Percentiles rank a stretch among this genome's conserved stretches.
phyloP scores from a whole-genome alignment of 192 early-diverging fungal species.

The Coemansia sp. region DNA sequence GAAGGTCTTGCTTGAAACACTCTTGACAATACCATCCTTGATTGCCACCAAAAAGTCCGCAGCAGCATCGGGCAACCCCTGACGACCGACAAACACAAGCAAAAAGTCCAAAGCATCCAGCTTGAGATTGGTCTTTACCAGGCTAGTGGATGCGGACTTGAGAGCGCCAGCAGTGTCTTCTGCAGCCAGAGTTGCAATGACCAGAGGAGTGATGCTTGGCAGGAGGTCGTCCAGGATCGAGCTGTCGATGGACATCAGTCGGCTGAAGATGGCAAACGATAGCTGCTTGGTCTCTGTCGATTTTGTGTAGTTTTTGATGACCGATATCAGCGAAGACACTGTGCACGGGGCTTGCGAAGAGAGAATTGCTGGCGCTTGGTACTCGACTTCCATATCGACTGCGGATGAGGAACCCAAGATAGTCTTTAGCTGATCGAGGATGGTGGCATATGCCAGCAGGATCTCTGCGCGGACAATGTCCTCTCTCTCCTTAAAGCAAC shows the following conservation, averaged over 20 bases:
- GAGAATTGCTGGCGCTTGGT: slow-evolving; percentile 11
- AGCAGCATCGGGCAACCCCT: slow-evolving; percentile 14
- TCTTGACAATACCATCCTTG: slow-evolving; percentile 19
- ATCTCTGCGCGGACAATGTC: slow-evolving; percentile 51
- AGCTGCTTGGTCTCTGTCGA: slow-evolving; percentile 53
- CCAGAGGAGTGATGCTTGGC: slow-evolving; percentile 13
- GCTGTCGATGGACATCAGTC: slow-evolving; percentile 16
- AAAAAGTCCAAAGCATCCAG: slow-evolving; percentile 46
- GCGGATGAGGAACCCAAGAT: not conserved
- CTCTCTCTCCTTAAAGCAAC: slow-evolving; percentile 41
- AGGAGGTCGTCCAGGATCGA: slow-evolving; percentile 27
- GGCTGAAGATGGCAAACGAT: slow-evolving; percentile 30
- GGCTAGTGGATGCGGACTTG: slow-evolving; percentile 32
- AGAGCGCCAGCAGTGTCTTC: slow-evolving; percentile 33
- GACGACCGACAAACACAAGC: slow-evolving; percentile 16
- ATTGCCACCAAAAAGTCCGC: slow-evolving; percentile 17
- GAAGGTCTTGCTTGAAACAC: slow-evolving; percentile 29
- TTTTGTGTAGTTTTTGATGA: slow-evolving; percentile 32
- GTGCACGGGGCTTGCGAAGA: slow-evolving; percentile 24
- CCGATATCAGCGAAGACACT: slow-evolving; percentile 27
- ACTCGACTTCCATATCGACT: slow-evolving; percentile 26
- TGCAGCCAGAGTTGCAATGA: slow-evolving; percentile 24
- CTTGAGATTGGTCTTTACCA: slow-evolving; percentile 44
- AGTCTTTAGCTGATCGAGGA: slow-evolving; percentile 12
- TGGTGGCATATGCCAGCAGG: slow-evolving; percentile 30